A percentile compares a stretch with the other conserved stretches of the same genome.
Evolutionary conservation across 1,139 yeast genomes (phyloP).

Genomic region (Hyphopichia pseudoburtonii): DNA sequence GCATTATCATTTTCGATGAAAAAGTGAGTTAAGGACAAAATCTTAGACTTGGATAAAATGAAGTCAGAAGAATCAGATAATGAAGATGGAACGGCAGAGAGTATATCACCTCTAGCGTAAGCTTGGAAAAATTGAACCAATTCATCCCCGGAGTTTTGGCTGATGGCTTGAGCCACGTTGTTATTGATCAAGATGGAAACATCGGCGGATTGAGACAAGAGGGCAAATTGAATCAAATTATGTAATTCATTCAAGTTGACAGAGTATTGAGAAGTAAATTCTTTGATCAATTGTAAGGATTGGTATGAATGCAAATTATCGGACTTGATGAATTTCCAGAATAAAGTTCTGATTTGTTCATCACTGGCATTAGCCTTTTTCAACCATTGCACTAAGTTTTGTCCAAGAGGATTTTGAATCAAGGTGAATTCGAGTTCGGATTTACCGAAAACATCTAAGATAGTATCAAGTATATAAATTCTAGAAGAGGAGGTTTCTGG

Average conservation of each 20-base stretch:
- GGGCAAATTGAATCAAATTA: slow-evolving; percentile 36
- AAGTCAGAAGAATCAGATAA: slow-evolving; percentile 18
- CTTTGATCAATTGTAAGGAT: slow-evolving; percentile 38
- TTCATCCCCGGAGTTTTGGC: slow-evolving; percentile 19
- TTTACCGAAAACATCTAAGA: slow-evolving; percentile 32
- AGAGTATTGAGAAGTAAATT: slow-evolving; percentile 30
- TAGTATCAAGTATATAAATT: slow-evolving; percentile 30
- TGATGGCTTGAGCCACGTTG: slow-evolving; percentile 37
- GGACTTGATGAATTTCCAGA: slow-evolving; percentile 42
- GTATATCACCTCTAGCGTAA: slow-evolving; percentile 39
- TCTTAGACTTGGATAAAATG: slow-evolving; percentile 38
- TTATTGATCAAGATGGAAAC: slow-evolving; percentile 45
- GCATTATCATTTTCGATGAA: slow-evolving; percentile 27
- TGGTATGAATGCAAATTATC: slow-evolving; percentile 28
- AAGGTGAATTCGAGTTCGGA: slow-evolving; percentile 35
- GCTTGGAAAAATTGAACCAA: slow-evolving; percentile 29
- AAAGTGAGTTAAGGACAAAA: slow-evolving; percentile 43
- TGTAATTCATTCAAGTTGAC: slow-evolving; percentile 30
- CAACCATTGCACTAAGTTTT: slow-evolving; percentile 41
- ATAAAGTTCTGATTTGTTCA: slow-evolving; percentile 26
- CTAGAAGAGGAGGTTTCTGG: slow-evolving; percentile 36
- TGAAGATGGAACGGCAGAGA: slow-evolving; percentile 11
- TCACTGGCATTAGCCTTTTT: slow-evolving; percentile 28
- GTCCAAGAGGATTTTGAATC: slow-evolving; percentile 37
- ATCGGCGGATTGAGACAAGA: slow-evolving; percentile 42